A percentile compares a stretch with the other conserved stretches of the same genome.
Evolutionary conservation across 2,329 filamentous ascomycete species (phyloP).

Genomic region (Fusarium sp.): DNA sequence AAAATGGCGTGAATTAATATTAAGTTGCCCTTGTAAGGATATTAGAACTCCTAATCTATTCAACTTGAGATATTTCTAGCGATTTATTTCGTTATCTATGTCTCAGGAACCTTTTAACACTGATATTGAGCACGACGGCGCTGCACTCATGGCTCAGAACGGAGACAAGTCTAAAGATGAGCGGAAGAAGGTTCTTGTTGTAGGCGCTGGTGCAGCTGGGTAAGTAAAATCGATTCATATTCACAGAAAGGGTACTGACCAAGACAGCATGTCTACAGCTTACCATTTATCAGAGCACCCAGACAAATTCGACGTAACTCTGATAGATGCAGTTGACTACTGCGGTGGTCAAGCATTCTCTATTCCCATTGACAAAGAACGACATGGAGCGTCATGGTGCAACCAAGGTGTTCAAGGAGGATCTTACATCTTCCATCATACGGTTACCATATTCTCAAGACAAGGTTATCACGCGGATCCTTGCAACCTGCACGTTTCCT

Average conservation of each 20-base stretch:
- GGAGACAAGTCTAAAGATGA: constrained; percentile 17
- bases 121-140: constrained; percentile 28
- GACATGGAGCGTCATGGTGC: constrained; percentile 33
- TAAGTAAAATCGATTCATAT: accelerated
- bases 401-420: constrained; percentile 32
- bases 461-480: constrained; percentile 31
- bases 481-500: constrained; percentile 25
- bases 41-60: too few relatives aligned
- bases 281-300: constrained; percentile 24
- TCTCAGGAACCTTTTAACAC: background rate
- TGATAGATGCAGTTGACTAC: constrained; percentile 33
- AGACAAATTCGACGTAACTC: constrained; percentile 28
- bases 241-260: background rate
- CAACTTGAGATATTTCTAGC: background rate
- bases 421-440: constrained; percentile 35
- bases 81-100: background rate
- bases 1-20: background rate
- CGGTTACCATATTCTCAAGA: constrained; percentile 31
- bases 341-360: constrained; percentile 35
- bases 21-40: background rate
- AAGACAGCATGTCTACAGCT: constrained; percentile 27
- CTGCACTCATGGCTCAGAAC: constrained; percentile 30
- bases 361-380: constrained; percentile 34
- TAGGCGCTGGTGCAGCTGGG: constrained; percentile 36
- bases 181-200: constrained; percentile 19